Base-by-base conservation (phyloP, 345 rosid genomes). In the Arabis alpina region DNA sequence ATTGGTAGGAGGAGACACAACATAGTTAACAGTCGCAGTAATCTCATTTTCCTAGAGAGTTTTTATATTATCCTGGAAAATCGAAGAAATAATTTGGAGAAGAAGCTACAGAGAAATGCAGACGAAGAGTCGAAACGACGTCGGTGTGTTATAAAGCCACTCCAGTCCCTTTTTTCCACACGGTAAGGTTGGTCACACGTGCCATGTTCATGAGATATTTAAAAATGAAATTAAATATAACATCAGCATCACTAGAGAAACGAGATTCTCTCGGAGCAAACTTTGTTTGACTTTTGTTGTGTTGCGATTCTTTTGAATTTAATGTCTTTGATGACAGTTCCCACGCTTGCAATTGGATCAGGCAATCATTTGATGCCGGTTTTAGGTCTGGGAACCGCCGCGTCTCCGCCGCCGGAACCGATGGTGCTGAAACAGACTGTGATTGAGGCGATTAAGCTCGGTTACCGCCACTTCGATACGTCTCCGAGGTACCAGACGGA, bases 391-490 rank as follows among this genome's bases (percentile, higher is more conserved):
- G 88, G 88, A 25, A 77, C 81, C 16, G 84, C 77, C 0, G 64
- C 73, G 13, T 50, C 59, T 44, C 73, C 77, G 2, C 74, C 73
- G 4, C 81, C 72, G 5, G 76, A 68, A 34, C 54, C 75, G 0
- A 24, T 54, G 10, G 14, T 43, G 13, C 36, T 82, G 23, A 77
- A 73, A 53, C 12, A n/a, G 37, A 65, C 80, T 2, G 34, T 85
- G 15, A 34, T 84, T 0, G 77, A 81, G 1, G 85, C 87, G 2
- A 77, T 87, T 39, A 71, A 58, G 67, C 64, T 71, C 1, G 91
- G 97, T 4, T 88, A 83, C 67, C 75, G 97, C 37, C 97, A 91
- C 55, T 88, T 88, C 13, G 97, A 91, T 64, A 91, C 90, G 0
- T 88, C 97, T 6, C 57, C 84, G 0, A 4, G 68, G 13, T 88